These are phyloP conservation scores for Lactarius vividus DNA, from an alignment of 768 basidiomycete genomes.

Conservation along the genomic window DNA sequence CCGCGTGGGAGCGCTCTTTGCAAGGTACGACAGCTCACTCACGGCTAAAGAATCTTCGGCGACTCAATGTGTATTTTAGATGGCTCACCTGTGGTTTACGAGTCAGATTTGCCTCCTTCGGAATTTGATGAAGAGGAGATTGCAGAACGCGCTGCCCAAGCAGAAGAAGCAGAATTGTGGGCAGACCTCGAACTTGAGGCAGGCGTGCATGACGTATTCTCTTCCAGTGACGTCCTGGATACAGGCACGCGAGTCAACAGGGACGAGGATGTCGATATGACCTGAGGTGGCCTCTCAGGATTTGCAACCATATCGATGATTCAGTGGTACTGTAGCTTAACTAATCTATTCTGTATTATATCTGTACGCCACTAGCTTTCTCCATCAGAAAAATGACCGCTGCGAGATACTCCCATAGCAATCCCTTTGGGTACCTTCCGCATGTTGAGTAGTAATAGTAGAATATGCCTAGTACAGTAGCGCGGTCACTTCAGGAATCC, in stretches of 20 bases:
- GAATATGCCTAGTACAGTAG: too few species aligned
- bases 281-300: background rate
- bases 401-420: background rate
- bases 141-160: slow-evolving; percentile 58
- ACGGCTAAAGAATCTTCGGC: background rate
- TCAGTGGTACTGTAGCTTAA: background rate
- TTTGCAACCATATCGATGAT: background rate
- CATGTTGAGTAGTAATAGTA: too few species aligned
- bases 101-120: slow-evolving; percentile 21
- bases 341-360: background rate
- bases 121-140: slow-evolving; percentile 48
- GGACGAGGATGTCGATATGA: slow-evolving; percentile 24
- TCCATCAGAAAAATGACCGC: background rate
- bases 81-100: slow-evolving; percentile 3
- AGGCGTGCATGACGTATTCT: slow-evolving; percentile 1
- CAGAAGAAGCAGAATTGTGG: slow-evolving; percentile 46
- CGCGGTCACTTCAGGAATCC: too few species aligned
- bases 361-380: slow-evolving; percentile 1
- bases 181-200: slow-evolving; percentile 26
- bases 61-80: background rate
- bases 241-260: background rate
- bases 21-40: slow-evolving; percentile 35
- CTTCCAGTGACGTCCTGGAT: slow-evolving; percentile 9
- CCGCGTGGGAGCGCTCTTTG: slow-evolving; percentile 58
- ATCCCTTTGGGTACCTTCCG: too few species aligned